Evolutionary conservation across 2,329 filamentous ascomycete species (phyloP).

Genomic region (Paecilomyces fulvus): DNA sequence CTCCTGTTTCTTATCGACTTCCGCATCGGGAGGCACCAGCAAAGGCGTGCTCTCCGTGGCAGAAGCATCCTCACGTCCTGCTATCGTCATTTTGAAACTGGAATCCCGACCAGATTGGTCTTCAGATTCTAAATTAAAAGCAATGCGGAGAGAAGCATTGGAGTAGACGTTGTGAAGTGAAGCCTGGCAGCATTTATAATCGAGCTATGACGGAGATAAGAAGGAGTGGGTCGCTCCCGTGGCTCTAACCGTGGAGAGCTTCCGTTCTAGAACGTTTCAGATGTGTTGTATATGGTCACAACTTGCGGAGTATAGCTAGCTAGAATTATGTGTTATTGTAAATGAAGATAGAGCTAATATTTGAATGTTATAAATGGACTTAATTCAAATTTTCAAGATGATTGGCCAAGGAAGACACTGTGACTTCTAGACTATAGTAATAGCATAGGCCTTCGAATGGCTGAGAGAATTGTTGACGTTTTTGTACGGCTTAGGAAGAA

Average conservation of each 20-base stretch:
- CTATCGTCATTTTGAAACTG: not conserved
- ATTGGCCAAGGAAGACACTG: too few relatives aligned
- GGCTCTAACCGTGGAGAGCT: not conserved
- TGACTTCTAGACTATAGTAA: too few relatives aligned
- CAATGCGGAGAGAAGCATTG: not conserved
- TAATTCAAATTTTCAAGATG: too few relatives aligned
- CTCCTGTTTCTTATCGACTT: not conserved
- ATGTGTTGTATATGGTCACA: not conserved
- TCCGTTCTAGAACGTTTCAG: not conserved
- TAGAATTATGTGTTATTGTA: not conserved
- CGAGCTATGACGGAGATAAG: not conserved
- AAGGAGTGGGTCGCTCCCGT: not conserved
- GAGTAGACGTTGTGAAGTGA: not conserved
- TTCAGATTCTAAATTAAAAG: not conserved
- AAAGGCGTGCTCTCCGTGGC: not conserved
- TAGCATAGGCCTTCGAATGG: not conserved
- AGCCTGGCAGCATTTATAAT: not conserved
- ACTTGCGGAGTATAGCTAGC: not conserved
- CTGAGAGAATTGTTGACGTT: not conserved
- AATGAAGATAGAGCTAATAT: too few relatives aligned
- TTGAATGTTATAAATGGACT: too few relatives aligned
- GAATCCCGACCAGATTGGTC: not conserved
- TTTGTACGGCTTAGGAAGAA: not conserved
- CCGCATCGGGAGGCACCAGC: not conserved
- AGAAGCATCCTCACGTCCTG: not conserved